These are phyloP conservation scores for Erysimum pusillum DNA, from an alignment of 441 rosid species.

Conservation along the genomic window DNA sequence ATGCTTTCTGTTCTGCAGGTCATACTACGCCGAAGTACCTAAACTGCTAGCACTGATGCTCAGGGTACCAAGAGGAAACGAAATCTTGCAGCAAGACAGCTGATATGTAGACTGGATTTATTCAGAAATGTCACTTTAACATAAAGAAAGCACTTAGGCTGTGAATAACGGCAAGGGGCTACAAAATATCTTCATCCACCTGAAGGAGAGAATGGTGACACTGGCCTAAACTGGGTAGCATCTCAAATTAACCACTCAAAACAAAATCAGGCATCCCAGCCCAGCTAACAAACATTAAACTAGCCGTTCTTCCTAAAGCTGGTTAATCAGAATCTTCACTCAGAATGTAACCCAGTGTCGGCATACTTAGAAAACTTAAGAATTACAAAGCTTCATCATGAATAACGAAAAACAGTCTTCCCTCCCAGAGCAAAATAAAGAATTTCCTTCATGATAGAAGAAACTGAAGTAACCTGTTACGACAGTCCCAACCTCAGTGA, in stretches of 20 bases:
- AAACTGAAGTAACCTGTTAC: conserved; percentile 35
- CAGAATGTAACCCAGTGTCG: conserved; percentile 32
- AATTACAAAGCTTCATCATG: conserved; percentile 19
- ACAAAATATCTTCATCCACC: conserved; percentile 28
- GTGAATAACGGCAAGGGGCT: conserved; percentile 3
- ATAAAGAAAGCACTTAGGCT: conserved; percentile 10
- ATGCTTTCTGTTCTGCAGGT: conserved; percentile 17
- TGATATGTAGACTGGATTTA: conserved; percentile 22
- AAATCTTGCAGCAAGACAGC: conserved; percentile 23
- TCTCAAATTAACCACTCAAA: conserved; percentile 24
- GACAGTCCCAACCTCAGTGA: conserved; percentile 44
- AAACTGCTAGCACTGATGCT: conserved; percentile 28
- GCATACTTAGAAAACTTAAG: conserved; percentile 31
- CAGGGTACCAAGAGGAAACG: conserved; percentile 40
- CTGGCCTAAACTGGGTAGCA: conserved; percentile 34
- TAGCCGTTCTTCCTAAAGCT: conserved; percentile 39
- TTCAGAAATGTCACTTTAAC: conserved; percentile 23
- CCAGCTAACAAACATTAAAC: conserved; percentile 37
- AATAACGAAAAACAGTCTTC: not conserved
- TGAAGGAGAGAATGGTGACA: conserved; percentile 26
- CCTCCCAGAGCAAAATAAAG: conserved; percentile 32
- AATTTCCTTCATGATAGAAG: conserved; percentile 31
- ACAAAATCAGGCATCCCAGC: conserved; percentile 11
- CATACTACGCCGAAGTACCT: conserved; percentile 32
- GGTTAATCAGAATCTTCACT: conserved; percentile 32